These are phyloP conservation scores for Phaeomoniella chlamydospora DNA, from an alignment of 2,329 filamentous ascomycete species.

Conservation along the genomic window DNA sequence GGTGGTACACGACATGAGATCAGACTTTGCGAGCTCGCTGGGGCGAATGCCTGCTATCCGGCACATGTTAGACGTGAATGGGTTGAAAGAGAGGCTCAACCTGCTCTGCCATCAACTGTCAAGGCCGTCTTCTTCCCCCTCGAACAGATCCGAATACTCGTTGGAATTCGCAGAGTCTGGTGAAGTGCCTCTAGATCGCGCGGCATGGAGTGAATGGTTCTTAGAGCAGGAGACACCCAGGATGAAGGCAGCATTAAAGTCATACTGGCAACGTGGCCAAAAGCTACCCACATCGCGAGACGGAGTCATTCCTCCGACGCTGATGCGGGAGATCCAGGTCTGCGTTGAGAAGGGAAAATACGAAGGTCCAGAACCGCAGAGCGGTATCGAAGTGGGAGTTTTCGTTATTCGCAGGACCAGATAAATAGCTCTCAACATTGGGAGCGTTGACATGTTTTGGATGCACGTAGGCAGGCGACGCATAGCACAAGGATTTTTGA, in stretches of 20 bases:
- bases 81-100: conserved; percentile 27
- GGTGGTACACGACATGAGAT: conserved; percentile 43
- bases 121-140: conserved; percentile 13
- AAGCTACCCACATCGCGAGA: conserved; percentile 17
- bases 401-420: conserved; percentile 30
- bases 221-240: conserved; percentile 48
- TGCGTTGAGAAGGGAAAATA: conserved; percentile 1
- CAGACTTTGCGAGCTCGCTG: conserved; percentile 38
- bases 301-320: conserved; percentile 9
- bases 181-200: conserved; percentile 33
- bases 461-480: too few species aligned
- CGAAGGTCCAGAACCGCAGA: not conserved
- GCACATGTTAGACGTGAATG: conserved; percentile 39
- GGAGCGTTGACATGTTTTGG: too few species aligned
- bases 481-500: too few species aligned
- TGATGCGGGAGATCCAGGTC: conserved; percentile 1
- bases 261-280: conserved; percentile 25
- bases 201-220: conserved; percentile 50
- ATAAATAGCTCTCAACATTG: too few species aligned
- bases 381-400: conserved; percentile 28
- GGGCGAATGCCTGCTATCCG: conserved; percentile 39
- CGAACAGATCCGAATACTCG: conserved; percentile 20
- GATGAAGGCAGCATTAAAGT: conserved; percentile 34
- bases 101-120: conserved; percentile 23
- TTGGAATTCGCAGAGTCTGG: conserved; percentile 37